These are phyloP conservation scores for Ganoderma resinaceum DNA, from an alignment of 1,284 basidiomycete genomes.

Conservation along the genomic window DNA sequence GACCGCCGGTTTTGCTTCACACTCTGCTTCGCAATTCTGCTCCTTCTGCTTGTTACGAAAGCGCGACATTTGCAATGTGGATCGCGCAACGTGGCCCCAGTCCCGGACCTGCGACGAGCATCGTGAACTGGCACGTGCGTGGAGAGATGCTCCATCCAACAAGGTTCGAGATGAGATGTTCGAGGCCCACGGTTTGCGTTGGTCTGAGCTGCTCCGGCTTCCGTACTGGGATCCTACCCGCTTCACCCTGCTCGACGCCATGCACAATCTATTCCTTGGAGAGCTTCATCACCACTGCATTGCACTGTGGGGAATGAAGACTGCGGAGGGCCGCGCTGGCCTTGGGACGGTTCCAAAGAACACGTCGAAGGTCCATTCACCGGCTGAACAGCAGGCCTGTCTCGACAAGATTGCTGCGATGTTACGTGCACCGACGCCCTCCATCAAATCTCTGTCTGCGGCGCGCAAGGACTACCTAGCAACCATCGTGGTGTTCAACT, in stretches of 20 bases:
- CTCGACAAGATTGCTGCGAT: background rate
- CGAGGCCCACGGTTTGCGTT: background rate
- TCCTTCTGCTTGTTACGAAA: background rate
- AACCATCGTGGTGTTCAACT: background rate
- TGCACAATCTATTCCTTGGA: background rate
- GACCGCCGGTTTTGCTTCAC: background rate
- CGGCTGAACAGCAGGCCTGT: background rate
- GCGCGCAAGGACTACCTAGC: background rate
- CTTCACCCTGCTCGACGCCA: background rate
- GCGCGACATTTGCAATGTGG: background rate
- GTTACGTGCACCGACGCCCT: background rate
- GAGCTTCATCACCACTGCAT: background rate
- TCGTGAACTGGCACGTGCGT: background rate
- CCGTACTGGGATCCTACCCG: background rate
- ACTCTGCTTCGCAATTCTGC: background rate
- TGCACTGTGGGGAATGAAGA: background rate
- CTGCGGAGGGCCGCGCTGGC: background rate
- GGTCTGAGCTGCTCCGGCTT: background rate
- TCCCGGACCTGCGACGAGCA: background rate
- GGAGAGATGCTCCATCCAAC: background rate
- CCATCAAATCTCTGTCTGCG: background rate
- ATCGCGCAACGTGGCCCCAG: background rate
- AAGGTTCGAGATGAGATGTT: background rate
- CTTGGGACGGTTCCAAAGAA: background rate
- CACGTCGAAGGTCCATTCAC: background rate